Base-by-base conservation (phyloP, 192 early-diverging fungal genomes). In the Coemansia sp. region DNA sequence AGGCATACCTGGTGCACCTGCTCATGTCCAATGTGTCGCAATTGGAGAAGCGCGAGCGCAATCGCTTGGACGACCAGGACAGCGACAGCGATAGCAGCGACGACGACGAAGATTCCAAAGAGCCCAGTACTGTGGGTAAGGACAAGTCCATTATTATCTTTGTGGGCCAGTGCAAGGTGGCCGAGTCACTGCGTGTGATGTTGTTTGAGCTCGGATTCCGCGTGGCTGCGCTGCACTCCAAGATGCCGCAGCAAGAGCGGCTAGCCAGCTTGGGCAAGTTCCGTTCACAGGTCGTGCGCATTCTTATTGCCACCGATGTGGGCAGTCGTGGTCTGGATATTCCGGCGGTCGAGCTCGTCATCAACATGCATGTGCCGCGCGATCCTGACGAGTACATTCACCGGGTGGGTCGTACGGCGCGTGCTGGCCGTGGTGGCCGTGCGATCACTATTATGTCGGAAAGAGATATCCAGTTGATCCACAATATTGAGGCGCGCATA, bases 281-380 rank as follows among this genome's bases (percentile, higher is more conserved):
- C 80, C 87, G 90, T 30, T 81, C 87, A 24, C 85, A 86, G 40
- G 86, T 92, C 9, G 86, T 94, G 14, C 82, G 84, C 29, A 87
- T 99, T 25, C 72, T 99, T 24, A 82, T 99, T 18, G 89, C 94
- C 18, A 99, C 97, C 0, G 97, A 99, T 69, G 97, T 99, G 19
- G 97, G 91, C 41, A 88, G 86, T 75, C 89, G 95, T 81, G 97
- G 97, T 60, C 77, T 99, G 26, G 97, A 99, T 79, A 99, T 99
- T 46, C 94, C 93, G 8, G 81, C 86, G 0, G 97, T 99, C 3
- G 79, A 92, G 37, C 58, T 89, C 45, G 97, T 99, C 10, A 58
- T 98, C 38, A 99, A 99, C 53, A 95, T 89, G 72, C 92, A 99
- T 60, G 82, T 99, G 17, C 95, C 97, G 8, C 82, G 89, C 5